These are phyloP conservation scores for Yamadazyma insecticola DNA, from an alignment of 805 yeast species.

Conservation along the genomic window DNA sequence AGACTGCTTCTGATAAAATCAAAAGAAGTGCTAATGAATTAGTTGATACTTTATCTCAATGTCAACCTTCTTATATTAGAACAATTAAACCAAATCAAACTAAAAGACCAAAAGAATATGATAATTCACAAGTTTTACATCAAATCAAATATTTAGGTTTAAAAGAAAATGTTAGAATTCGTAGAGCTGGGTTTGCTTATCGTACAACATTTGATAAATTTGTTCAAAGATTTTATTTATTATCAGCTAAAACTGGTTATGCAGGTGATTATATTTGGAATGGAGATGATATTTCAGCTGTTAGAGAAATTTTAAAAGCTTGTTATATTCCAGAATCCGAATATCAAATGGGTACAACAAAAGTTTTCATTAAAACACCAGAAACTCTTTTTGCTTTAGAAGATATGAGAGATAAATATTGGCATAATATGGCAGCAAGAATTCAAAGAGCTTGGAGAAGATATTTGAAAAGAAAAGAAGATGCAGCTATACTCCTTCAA, in stretches of 20 bases:
- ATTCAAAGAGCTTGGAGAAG: constrained; percentile 97
- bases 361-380: constrained; percentile 93
- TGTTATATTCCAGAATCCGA: constrained; percentile 72
- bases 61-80: constrained; percentile 95
- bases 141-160: constrained; percentile 94
- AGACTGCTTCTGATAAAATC: constrained; percentile 94
- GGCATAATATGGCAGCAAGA: constrained; percentile 97
- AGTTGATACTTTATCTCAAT: constrained; percentile 81
- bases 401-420: constrained; percentile 92
- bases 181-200: constrained; percentile 98
- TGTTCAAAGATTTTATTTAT: constrained; percentile 85
- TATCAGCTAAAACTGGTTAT: constrained; percentile 87
- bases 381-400: constrained; percentile 94
- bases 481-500: constrained; percentile 80
- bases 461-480: constrained; percentile 72
- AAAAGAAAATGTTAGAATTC: constrained; percentile 93
- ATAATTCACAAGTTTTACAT: constrained; percentile 83
- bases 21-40: constrained; percentile 85
- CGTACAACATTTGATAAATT: constrained; percentile 95
- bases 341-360: constrained; percentile 87
- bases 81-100: constrained; percentile 97
- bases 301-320: constrained; percentile 44
- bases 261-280: constrained; percentile 69
- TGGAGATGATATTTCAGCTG: constrained; percentile 52
- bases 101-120: constrained; percentile 85